Conservation (phyloP, 2,329 filamentous ascomycete genomes). For the Aspergillus sp. region DNA sequence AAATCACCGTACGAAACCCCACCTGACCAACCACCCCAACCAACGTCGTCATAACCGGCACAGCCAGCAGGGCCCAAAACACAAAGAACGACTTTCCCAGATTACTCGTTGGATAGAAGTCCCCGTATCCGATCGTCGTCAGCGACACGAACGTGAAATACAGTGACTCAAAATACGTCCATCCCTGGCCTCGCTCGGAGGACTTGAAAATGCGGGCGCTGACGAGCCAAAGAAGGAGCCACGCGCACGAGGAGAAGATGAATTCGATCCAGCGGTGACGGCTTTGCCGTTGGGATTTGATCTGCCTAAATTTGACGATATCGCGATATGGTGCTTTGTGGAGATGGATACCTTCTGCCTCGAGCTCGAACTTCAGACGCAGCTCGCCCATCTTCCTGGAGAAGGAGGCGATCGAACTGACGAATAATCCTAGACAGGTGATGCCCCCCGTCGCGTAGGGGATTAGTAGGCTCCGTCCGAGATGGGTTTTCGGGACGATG, state of each 20-base stretch:
- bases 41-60: conserved; percentile 53
- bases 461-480: conserved; percentile 55
- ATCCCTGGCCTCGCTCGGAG: conserved; percentile 50
- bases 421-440: conserved; percentile 57
- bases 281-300: background rate
- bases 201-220: conserved; percentile 55
- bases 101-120: conserved; percentile 50
- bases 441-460: conserved; percentile 59
- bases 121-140: conserved; percentile 59
- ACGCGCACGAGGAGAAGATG: conserved; percentile 40
- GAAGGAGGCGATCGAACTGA: conserved; percentile 51
- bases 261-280: conserved; percentile 35
- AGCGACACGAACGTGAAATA: conserved; percentile 58
- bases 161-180: conserved; percentile 55
- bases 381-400: background rate
- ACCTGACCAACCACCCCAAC: background rate
- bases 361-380: background rate
- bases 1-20: background rate
- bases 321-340: background rate
- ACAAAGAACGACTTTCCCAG: conserved; percentile 59
- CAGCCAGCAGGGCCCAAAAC: conserved; percentile 58
- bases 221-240: conserved; percentile 47
- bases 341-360: background rate
- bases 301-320: background rate
- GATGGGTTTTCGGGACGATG: conserved; percentile 52